Base-by-base conservation (phyloP, 2,329 filamentous ascomycete genomes). In the Fusarium succisae region DNA sequence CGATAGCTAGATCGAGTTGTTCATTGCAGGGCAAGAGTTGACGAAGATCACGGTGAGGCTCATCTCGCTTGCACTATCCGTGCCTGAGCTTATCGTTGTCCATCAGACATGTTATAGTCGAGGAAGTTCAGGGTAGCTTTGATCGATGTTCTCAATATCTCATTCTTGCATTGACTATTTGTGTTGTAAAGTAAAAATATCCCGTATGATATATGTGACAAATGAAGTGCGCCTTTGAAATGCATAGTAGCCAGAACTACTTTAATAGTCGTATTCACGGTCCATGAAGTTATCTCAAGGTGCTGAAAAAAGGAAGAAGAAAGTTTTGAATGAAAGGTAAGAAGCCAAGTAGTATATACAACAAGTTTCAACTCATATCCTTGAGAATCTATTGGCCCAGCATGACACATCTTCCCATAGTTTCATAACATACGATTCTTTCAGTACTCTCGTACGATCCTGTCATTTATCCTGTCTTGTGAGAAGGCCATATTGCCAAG, bases 361-460 rank as follows among this genome's bases (percentile, higher is more conserved):
- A 20, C 3, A 6, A 8, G 13, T 39, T 28, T 26, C 24, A 32
- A 20, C 5, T 20, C 28, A 5, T 9, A 14, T 26, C 8, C 2
- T 12, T 8, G 15, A 6, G 26, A 39, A 12, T 2, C 12, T 10
- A 7, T 10, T 11, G 15, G 14, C 2, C 14, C 26, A 10, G 9
- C 22, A 22, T 3, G 18, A 8, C 15, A 39, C 15, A 10, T 12
- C 8, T 17, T 24, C 17, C 7, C 5, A 32, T 20, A 6, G 3
- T 18, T 22, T 30, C n/a, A 26, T 14, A 70, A 70, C 59, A 66
- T 66, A 59, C 60, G 59, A 70, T 39, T 55, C 30, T 37, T 35
- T 20, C 9, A 30, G 20, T 9, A 8, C 18, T n/a, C 28, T 65
- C 66, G 30, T 69, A 69, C n/a, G 66, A 70, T 65, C 4, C 9